These are phyloP conservation scores for Chlamydomonas reinhardtii DNA, from an alignment of 163 green algal genomes.

Conservation along the genomic window DNA sequence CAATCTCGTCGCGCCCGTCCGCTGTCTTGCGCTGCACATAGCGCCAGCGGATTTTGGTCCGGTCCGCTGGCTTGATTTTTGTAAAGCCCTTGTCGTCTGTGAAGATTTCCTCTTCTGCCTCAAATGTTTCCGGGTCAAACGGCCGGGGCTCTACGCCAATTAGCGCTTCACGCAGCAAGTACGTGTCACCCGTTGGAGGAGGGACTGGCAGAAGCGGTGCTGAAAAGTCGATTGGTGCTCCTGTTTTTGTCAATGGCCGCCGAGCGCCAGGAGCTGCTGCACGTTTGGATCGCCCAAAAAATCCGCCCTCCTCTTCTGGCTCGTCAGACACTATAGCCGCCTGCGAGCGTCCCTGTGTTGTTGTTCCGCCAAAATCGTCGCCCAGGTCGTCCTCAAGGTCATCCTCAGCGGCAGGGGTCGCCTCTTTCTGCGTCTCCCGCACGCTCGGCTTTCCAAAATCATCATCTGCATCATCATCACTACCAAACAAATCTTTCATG, in stretches of 20 bases:
- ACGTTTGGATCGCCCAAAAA: neutral
- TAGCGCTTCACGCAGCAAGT: slow-evolving; percentile 30
- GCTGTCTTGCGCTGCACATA: neutral
- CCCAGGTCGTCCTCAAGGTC: slow-evolving; percentile 35
- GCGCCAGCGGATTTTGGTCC: slow-evolving; percentile 60
- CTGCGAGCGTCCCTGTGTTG: too few species aligned
- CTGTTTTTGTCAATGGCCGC: slow-evolving; percentile 7
- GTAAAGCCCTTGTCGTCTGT: slow-evolving; percentile 58
- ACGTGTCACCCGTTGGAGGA: slow-evolving; percentile 9
- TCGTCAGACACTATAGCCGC: slow-evolving; percentile 9
- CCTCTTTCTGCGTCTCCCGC: neutral
- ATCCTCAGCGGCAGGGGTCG: neutral
- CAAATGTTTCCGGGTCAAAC: slow-evolving; percentile 71
- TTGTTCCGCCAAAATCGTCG: neutral
- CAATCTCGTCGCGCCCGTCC: slow-evolving; percentile 20
- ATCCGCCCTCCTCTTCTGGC: slow-evolving; percentile 15
- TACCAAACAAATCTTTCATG: slow-evolving; percentile 47
- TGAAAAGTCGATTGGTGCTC: slow-evolving; percentile 10
- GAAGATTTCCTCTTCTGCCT: slow-evolving; percentile 60
- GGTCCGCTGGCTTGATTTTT: slow-evolving; percentile 35
- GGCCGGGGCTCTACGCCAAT: slow-evolving; percentile 66
- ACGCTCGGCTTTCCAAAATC: slow-evolving; percentile 23
- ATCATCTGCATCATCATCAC: slow-evolving; percentile 27
- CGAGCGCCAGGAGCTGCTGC: neutral
- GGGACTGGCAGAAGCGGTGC: slow-evolving; percentile 29